These are phyloP conservation scores for Leishmania gerbilli DNA, from an alignment of 208 protist species.

Conservation along the genomic window DNA sequence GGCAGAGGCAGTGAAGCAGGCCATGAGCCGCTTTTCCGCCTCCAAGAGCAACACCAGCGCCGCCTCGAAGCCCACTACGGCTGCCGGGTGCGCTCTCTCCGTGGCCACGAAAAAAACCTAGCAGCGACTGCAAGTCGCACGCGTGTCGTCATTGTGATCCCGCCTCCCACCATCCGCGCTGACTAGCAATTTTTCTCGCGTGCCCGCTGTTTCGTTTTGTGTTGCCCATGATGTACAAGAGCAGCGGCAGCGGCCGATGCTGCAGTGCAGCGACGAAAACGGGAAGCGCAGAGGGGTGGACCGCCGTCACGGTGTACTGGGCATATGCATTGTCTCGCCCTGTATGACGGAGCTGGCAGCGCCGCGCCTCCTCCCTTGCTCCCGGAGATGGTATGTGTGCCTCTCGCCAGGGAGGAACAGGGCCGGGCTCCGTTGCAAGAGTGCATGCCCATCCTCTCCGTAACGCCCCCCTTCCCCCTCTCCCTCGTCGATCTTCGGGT, in stretches of 20 bases:
- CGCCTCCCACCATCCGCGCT: background rate
- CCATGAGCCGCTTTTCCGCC: conserved; percentile 11
- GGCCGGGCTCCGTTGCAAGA: background rate
- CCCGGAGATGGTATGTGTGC: background rate
- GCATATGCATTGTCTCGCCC: background rate
- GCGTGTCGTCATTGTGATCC: too few relatives aligned
- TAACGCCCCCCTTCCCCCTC: background rate
- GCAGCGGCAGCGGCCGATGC: background rate
- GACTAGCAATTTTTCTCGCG: background rate
- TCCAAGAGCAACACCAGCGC: background rate
- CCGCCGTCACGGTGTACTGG: background rate
- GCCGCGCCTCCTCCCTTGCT: background rate
- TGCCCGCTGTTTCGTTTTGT: background rate
- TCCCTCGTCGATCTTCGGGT: background rate
- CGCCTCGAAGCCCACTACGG: background rate
- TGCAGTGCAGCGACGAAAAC: background rate
- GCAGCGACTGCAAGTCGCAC: background rate
- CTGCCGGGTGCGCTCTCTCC: background rate
- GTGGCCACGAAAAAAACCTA: background rate
- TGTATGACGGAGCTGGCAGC: background rate
- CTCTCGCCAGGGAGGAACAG: background rate
- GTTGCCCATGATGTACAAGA: background rate
- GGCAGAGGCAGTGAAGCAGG: conserved; percentile 25
- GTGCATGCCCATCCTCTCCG: background rate
- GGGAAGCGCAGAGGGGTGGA: background rate